Evolutionary conservation across 2,329 filamentous ascomycete species (phyloP).

Genomic region (Colletotrichum magnum): DNA sequence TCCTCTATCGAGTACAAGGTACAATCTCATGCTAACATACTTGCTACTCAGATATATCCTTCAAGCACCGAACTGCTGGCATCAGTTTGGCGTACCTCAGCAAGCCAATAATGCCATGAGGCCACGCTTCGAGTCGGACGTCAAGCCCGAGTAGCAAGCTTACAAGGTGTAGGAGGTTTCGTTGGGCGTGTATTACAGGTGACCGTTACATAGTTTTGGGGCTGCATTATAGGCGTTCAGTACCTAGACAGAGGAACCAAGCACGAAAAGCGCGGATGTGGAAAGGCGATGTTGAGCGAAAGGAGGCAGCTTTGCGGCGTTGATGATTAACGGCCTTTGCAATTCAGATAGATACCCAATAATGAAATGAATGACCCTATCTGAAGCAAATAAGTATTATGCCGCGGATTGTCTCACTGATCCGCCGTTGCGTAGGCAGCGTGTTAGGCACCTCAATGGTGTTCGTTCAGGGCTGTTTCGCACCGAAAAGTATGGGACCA

Average conservation of each 20-base stretch:
- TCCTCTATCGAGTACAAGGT: background rate
- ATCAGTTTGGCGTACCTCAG: slow-evolving; percentile 68
- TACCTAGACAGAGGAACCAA: background rate
- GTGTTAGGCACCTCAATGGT: background rate
- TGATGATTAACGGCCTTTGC: slow-evolving; percentile 35
- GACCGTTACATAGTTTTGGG: background rate
- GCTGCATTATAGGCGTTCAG: slow-evolving; percentile 29
- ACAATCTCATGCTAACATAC: slow-evolving; percentile 18
- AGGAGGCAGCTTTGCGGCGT: slow-evolving; percentile 21
- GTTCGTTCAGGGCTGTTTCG: too few species aligned
- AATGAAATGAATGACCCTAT: slow-evolving; percentile 23
- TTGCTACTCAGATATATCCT: slow-evolving; percentile 72
- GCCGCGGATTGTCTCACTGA: too few species aligned
- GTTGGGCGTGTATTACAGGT: background rate
- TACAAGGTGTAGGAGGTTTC: too few species aligned
- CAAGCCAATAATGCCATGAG: slow-evolving; percentile 35
- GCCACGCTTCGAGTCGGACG: slow-evolving; percentile 40
- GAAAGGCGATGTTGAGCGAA: slow-evolving; percentile 1
- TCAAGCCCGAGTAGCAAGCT: slow-evolving; percentile 17
- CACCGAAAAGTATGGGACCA: too few species aligned
- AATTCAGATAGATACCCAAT: slow-evolving; percentile 36
- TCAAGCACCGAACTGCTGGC: slow-evolving; percentile 83
- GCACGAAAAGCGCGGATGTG: slow-evolving; percentile 5
- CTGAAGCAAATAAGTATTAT: too few species aligned
- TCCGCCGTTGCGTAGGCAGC: too few species aligned